phyloP scores from a whole-genome alignment of 768 basidiomycete genomes.

The Boletus subcaerulescens region DNA sequence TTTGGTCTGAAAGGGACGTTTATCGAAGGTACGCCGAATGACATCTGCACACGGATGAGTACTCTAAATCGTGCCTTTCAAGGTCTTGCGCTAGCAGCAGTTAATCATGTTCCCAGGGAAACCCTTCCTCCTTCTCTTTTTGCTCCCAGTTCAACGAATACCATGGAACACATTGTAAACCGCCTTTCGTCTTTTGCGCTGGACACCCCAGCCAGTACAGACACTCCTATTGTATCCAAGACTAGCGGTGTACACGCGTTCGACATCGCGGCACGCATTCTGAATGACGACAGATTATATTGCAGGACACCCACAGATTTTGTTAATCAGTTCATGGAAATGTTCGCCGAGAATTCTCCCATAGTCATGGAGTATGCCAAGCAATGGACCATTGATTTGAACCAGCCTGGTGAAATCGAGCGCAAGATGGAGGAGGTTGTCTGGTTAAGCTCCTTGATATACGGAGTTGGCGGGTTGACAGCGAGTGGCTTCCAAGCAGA shows the following conservation, averaged over 20 bases:
- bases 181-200: conserved; percentile 9
- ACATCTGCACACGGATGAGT: background rate
- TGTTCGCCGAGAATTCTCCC: background rate
- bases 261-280: conserved; percentile 50
- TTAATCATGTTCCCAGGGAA: conserved; percentile 40
- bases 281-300: conserved; percentile 42
- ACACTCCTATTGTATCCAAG: background rate
- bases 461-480: conserved; percentile 55
- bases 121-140: conserved; percentile 9
- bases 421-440: conserved; percentile 61
- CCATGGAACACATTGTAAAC: background rate
- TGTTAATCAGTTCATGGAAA: conserved; percentile 16
- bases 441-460: conserved; percentile 56
- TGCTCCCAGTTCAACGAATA: background rate
- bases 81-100: conserved; percentile 26
- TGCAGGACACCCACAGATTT: conserved; percentile 9
- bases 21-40: conserved; percentile 48
- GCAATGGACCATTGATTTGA: conserved; percentile 42
- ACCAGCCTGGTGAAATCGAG: conserved; percentile 38
- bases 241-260: conserved; percentile 35
- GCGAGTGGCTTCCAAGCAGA: conserved; percentile 40
- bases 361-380: conserved; percentile 24
- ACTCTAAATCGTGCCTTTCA: background rate
- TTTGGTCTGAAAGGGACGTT: conserved; percentile 60
- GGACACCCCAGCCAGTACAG: background rate